Conservation (phyloP, 768 basidiomycete genomes). For the Glaciozyma martinii region DNA sequence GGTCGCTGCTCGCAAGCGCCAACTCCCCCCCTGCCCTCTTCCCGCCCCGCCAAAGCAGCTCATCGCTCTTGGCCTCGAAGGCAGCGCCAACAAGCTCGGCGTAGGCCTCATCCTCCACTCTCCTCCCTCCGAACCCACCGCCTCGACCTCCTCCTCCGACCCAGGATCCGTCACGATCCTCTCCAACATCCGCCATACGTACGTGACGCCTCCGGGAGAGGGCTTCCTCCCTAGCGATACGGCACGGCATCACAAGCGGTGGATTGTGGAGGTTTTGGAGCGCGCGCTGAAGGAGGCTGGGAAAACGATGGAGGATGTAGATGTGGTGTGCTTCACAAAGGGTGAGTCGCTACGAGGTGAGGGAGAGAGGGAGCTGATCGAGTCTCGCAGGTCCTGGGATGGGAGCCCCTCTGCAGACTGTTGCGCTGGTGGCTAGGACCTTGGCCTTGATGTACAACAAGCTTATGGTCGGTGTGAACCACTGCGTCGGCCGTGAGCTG, state of each 20-base stretch:
- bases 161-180: slow-evolving; percentile 60
- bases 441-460: slow-evolving; percentile 78
- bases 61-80: slow-evolving; percentile 91
- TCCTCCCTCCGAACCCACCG: slow-evolving; percentile 33
- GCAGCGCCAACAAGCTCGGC: slow-evolving; percentile 95
- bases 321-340: slow-evolving; percentile 96
- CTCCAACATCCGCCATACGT: slow-evolving; percentile 93
- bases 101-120: slow-evolving; percentile 82
- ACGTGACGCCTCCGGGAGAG: slow-evolving; percentile 95
- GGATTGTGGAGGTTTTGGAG: slow-evolving; percentile 72
- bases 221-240: slow-evolving; percentile 95
- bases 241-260: slow-evolving; percentile 88
- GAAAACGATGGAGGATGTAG: slow-evolving; percentile 64
- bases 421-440: slow-evolving; percentile 85
- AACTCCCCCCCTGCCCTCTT: background rate
- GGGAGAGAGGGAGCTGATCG: slow-evolving; percentile 1
- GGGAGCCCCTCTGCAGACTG: slow-evolving; percentile 93
- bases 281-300: slow-evolving; percentile 62
- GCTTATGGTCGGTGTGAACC: slow-evolving; percentile 94
- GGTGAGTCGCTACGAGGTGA: slow-evolving; percentile 46
- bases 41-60: slow-evolving; percentile 22
- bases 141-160: slow-evolving; percentile 7
- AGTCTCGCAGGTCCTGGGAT: slow-evolving; percentile 81
- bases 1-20: background rate
- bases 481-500: slow-evolving; percentile 81